phyloP scores from a whole-genome alignment of 768 basidiomycete genomes.

The Pisolithus tinctorius region DNA sequence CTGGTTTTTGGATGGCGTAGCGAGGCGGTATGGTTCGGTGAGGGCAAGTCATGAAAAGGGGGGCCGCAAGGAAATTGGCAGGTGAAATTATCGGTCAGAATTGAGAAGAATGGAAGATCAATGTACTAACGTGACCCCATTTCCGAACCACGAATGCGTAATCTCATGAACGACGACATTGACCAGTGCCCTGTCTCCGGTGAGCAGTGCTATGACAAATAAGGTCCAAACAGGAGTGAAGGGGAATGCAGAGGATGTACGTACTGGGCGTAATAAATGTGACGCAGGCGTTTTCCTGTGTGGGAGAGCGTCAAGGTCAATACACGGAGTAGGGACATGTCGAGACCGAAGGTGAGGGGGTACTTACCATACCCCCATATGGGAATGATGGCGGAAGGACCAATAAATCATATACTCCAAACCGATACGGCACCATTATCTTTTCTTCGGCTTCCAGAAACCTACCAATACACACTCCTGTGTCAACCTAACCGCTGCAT shows the following conservation, averaged over 20 bases:
- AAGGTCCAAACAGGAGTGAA: neutral
- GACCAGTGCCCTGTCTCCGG: conserved; percentile 80
- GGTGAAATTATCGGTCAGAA: neutral
- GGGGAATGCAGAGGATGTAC: conserved; percentile 7
- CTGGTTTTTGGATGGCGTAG: conserved; percentile 21
- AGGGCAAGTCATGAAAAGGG: too few relatives aligned
- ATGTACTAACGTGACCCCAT: conserved; percentile 64
- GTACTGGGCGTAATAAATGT: conserved; percentile 84
- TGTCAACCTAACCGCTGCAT: too few relatives aligned
- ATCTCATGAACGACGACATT: conserved; percentile 88
- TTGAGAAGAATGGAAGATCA: neutral
- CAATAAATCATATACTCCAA: conserved; percentile 84
- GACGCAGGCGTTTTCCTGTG: conserved; percentile 82
- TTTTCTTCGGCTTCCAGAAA: conserved; percentile 70
- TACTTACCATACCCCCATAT: conserved; percentile 75
- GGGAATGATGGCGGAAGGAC: conserved; percentile 91
- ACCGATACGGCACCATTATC: conserved; percentile 68
- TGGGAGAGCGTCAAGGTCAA: too few relatives aligned
- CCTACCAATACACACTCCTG: conserved; percentile 28
- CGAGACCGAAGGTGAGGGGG: too few relatives aligned
- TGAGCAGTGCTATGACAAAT: conserved; percentile 54
- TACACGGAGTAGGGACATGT: too few relatives aligned
- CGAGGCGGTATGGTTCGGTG: too few relatives aligned
- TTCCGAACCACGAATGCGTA: conserved; percentile 90
- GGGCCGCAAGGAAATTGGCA: neutral